Evolutionary conservation across 441 rosid genomes (phyloP).

Genomic region (Corymbia citriodora): DNA sequence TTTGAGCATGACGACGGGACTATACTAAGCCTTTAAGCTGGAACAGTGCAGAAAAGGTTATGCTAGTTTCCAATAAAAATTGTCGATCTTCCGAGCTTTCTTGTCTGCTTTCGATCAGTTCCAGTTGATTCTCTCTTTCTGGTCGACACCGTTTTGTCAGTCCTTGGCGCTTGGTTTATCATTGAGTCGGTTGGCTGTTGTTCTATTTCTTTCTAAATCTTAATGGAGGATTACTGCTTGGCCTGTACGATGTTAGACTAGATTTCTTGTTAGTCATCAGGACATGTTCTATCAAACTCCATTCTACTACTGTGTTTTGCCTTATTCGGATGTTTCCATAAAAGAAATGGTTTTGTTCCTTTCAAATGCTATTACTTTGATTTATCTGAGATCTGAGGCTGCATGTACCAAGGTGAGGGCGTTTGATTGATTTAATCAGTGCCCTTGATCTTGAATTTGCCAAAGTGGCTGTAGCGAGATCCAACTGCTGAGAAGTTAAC

Average conservation of each 20-base stretch:
- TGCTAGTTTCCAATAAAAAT: slow-evolving; percentile 27
- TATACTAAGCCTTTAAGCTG: slow-evolving; percentile 31
- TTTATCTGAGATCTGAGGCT: slow-evolving; percentile 15
- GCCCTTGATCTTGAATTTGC: slow-evolving; percentile 53
- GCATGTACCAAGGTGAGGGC: slow-evolving; percentile 60
- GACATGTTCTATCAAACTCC: neutral
- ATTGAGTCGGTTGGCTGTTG: neutral
- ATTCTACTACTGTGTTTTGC: neutral
- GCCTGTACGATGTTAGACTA: neutral
- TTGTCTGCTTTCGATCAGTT: slow-evolving; percentile 11
- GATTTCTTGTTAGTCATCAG: neutral
- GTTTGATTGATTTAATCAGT: neutral
- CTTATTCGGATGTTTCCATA: neutral
- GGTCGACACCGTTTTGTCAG: neutral
- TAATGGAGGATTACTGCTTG: neutral
- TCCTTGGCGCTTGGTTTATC: neutral
- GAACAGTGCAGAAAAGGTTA: slow-evolving; percentile 21
- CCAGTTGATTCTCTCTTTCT: slow-evolving; percentile 19
- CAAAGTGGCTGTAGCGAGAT: slow-evolving; percentile 70
- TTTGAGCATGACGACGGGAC: slow-evolving; percentile 1
- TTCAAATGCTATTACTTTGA: neutral
- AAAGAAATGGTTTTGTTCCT: neutral
- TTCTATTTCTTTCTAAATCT: neutral
- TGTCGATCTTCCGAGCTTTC: slow-evolving; percentile 25
- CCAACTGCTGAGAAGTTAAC: slow-evolving; percentile 34